Evolutionary conservation across 2,329 filamentous ascomycete species (phyloP).

Genomic region (Claviceps africana): DNA sequence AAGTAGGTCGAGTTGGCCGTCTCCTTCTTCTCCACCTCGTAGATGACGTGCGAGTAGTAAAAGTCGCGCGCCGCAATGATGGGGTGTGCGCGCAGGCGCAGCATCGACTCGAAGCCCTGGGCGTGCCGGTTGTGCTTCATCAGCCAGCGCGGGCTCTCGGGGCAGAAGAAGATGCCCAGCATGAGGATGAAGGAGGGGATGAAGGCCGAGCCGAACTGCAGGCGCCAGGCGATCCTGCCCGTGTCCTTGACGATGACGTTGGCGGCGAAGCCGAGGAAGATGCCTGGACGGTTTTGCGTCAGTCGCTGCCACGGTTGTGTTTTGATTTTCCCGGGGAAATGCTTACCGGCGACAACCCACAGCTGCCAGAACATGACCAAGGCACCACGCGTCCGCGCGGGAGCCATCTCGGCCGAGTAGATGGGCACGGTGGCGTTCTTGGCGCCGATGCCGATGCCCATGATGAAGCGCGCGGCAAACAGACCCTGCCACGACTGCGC

Average conservation of each 20-base stretch:
- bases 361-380: conserved; percentile 65
- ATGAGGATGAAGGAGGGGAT: conserved; percentile 33
- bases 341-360: conserved; percentile 16
- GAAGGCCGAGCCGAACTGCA: conserved; percentile 45
- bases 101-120: conserved; percentile 40
- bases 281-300: conserved; percentile 13
- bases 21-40: conserved; percentile 18
- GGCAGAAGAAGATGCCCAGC: conserved; percentile 45
- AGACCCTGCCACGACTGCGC: conserved; percentile 52
- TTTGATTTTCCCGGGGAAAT: no score
- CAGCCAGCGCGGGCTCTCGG: conserved; percentile 47
- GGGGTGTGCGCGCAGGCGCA: conserved; percentile 32
- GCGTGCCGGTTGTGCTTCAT: conserved; percentile 47
- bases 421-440: conserved; percentile 54
- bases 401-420: conserved; percentile 58
- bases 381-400: conserved; percentile 51
- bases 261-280: conserved; percentile 33
- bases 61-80: conserved; percentile 44
- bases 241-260: conserved; percentile 39
- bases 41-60: conserved; percentile 31
- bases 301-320: background rate
- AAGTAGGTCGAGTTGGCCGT: conserved; percentile 17
- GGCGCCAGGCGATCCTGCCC: conserved; percentile 39
- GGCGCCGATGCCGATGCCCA: conserved; percentile 55
- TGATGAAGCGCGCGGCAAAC: conserved; percentile 49